Conservation (phyloP, 2,329 filamentous ascomycete genomes). For the Aspergillus calidoustus region DNA sequence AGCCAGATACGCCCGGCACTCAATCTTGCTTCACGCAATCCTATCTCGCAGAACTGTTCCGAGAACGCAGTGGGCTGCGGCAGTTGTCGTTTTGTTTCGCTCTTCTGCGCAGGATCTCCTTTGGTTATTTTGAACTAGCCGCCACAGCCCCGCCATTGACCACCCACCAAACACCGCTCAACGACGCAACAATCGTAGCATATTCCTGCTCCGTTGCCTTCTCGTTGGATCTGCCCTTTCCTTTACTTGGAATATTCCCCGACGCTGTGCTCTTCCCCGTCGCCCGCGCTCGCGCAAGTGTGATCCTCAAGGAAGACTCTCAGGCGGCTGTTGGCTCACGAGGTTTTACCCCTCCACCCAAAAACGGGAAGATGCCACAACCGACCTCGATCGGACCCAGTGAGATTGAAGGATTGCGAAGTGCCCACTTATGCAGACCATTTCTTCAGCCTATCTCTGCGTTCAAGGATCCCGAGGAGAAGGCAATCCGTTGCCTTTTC, state of each 20-base stretch:
- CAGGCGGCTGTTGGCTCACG: not conserved
- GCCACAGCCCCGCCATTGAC: not conserved
- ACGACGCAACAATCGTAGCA: not conserved
- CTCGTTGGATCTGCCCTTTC: not conserved
- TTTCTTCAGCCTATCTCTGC: slow-evolving; percentile 6
- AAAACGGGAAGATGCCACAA: slow-evolving; percentile 7
- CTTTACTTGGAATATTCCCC: not conserved
- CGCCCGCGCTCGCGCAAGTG: not conserved
- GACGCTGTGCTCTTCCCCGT: not conserved
- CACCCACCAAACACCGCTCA: not conserved
- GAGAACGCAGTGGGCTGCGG: not conserved
- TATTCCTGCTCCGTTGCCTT: not conserved
- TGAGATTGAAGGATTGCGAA: slow-evolving; percentile 2
- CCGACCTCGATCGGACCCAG: not conserved
- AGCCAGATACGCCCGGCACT: not conserved
- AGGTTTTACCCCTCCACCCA: not conserved
- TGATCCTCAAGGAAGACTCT: not conserved
- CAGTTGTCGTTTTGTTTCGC: not conserved
- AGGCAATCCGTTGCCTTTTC: slow-evolving; percentile 10
- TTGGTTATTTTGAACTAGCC: not conserved
- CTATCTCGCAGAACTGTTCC: not conserved
- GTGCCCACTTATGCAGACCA: slow-evolving; percentile 8
- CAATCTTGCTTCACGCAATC: not conserved
- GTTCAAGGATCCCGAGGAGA: not conserved
- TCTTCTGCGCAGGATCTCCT: not conserved